A percentile compares a stretch with the other conserved stretches of the same genome.
phyloP scores from a whole-genome alignment of 1,139 yeast species.

The Candida labiduridarum region DNA sequence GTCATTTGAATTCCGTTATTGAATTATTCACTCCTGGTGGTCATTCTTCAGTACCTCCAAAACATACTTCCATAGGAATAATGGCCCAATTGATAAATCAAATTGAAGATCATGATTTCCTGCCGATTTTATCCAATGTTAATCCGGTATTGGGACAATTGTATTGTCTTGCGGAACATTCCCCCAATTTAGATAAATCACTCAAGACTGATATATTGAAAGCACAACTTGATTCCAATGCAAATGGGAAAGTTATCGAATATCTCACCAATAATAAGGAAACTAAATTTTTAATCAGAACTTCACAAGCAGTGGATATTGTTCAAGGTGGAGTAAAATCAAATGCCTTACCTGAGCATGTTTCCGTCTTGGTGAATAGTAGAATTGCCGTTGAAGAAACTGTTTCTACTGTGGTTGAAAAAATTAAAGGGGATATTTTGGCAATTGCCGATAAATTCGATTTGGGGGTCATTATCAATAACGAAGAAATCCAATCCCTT shows the following conservation, averaged over 20 bases:
- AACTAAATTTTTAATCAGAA: constrained; percentile 50
- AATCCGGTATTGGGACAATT: constrained; percentile 46
- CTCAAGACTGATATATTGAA: constrained; percentile 42
- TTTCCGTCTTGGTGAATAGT: constrained; percentile 56
- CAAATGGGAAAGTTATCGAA: constrained; percentile 45
- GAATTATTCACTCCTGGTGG: constrained; percentile 50
- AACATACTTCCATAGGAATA: constrained; percentile 50
- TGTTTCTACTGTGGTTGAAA: constrained; percentile 40
- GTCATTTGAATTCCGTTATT: constrained; percentile 40
- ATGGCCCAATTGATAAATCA: constrained; percentile 40
- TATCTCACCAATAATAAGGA: constrained; percentile 24
- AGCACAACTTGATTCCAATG: constrained; percentile 41
- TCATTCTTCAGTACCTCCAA: constrained; percentile 51
- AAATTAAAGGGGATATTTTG: constrained; percentile 37
- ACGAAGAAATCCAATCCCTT: constrained; percentile 28
- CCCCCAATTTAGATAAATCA: constrained; percentile 26
- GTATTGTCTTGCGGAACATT: constrained; percentile 49
- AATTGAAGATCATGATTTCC: constrained; percentile 40
- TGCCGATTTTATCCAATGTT: constrained; percentile 35
- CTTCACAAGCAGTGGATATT: constrained; percentile 72
- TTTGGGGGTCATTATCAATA: constrained; percentile 48
- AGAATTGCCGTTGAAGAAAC: constrained; percentile 52
- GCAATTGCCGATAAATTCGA: constrained; percentile 46
- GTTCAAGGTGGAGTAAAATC: constrained; percentile 70
- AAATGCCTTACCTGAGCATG: constrained; percentile 76